These are phyloP conservation scores for Hypoxylon sp. DNA, from an alignment of 2,329 filamentous ascomycete genomes.

Conservation along the genomic window DNA sequence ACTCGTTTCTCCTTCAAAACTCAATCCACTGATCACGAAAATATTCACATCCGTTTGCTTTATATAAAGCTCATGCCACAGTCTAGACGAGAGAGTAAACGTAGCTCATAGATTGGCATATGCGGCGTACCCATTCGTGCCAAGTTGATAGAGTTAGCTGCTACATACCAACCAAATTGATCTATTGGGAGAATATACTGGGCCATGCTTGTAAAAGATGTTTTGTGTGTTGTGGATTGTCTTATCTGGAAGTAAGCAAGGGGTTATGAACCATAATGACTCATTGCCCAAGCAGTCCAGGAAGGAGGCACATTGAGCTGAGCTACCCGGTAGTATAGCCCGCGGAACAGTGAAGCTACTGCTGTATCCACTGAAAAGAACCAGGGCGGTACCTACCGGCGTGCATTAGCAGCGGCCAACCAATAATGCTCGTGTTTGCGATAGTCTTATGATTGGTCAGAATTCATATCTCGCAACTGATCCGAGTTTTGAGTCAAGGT, in stretches of 20 bases:
- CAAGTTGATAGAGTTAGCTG: constrained; percentile 28
- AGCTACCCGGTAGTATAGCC: constrained; percentile 25
- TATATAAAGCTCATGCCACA: constrained; percentile 10
- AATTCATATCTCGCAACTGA: constrained; percentile 11
- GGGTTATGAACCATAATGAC: constrained; percentile 15
- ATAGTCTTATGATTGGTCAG: constrained; percentile 51
- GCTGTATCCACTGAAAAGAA: constrained; percentile 27
- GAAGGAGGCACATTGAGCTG: no score
- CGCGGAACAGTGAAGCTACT: constrained; percentile 20
- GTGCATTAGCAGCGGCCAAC: constrained; percentile 23
- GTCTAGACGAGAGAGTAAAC: constrained; percentile 17
- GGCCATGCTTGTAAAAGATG: neutral
- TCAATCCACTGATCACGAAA: constrained; percentile 16
- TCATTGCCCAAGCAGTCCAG: no score
- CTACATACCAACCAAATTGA: constrained; percentile 30
- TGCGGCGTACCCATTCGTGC: constrained; percentile 22
- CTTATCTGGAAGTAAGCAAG: no score
- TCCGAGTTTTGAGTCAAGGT: constrained; percentile 27
- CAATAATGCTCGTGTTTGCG: constrained; percentile 42
- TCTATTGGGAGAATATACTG: constrained; percentile 16
- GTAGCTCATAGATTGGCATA: constrained; percentile 20
- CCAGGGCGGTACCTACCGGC: neutral
- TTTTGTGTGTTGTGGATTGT: no score
- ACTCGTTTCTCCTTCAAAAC: constrained; percentile 23
- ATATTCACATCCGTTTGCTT: constrained; percentile 22